phyloP scores from a whole-genome alignment of 345 rosid species.

The Psidium friedrichsthalianum region DNA sequence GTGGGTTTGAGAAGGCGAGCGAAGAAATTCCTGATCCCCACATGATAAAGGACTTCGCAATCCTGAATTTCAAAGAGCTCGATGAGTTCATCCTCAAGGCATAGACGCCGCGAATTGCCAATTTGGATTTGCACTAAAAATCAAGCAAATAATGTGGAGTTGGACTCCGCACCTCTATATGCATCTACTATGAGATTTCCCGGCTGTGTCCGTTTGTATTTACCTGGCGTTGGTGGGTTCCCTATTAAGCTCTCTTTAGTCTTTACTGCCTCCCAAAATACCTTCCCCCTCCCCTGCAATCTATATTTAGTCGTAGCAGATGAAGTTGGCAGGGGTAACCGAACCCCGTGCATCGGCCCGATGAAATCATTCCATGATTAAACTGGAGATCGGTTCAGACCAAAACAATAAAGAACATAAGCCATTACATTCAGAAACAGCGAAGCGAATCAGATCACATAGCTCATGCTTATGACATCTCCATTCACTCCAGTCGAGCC shows the following conservation, averaged over 20 bases:
- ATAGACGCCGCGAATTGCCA: background rate
- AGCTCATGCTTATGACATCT: background rate
- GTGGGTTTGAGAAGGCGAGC: slow-evolving; percentile 61
- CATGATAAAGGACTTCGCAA: slow-evolving; percentile 61
- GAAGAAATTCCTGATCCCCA: slow-evolving; percentile 64
- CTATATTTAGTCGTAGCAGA: background rate
- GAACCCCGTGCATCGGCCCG: background rate
- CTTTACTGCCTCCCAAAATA: background rate
- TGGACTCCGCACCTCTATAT: background rate
- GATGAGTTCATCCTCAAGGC: slow-evolving; percentile 44
- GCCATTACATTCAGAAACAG: background rate
- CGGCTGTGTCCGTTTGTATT: background rate
- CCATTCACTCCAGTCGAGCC: background rate
- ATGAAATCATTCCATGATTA: background rate
- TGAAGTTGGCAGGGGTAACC: background rate
- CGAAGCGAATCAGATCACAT: background rate
- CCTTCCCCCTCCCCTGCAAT: background rate
- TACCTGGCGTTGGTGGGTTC: background rate
- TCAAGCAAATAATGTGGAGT: slow-evolving; percentile 1
- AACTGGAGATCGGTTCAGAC: background rate
- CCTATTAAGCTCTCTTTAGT: background rate
- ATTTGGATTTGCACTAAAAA: background rate
- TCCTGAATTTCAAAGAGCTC: slow-evolving; percentile 63
- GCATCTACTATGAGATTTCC: background rate
- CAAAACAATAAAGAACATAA: background rate